These are phyloP conservation scores for Mortierella polycephala DNA, from an alignment of 371 early-diverging fungal genomes.

Conservation along the genomic window DNA sequence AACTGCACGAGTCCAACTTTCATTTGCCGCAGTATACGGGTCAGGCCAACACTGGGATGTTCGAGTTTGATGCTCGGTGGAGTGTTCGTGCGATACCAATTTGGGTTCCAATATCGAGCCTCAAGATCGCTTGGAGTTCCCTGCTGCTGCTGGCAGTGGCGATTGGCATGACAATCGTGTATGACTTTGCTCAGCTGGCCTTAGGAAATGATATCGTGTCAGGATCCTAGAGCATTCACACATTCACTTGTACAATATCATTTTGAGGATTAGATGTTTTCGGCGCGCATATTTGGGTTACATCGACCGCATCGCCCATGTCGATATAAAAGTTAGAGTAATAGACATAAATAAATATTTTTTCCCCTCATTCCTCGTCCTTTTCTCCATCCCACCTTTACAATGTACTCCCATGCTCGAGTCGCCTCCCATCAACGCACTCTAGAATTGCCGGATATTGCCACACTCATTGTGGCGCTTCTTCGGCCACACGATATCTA, in stretches of 20 bases:
- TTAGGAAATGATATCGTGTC: slow-evolving; percentile 18
- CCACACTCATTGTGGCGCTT: too few relatives aligned
- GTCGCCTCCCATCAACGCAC: too few relatives aligned
- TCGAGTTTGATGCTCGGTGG: slow-evolving; percentile 27
- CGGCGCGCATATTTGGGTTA: too few relatives aligned
- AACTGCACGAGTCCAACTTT: slow-evolving; percentile 14
- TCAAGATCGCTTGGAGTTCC: slow-evolving; percentile 39
- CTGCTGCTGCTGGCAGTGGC: slow-evolving; percentile 23
- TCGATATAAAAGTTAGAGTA: too few relatives aligned
- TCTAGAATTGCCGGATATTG: too few relatives aligned
- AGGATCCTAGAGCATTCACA: not conserved
- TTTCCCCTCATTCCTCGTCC: too few relatives aligned
- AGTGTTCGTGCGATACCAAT: slow-evolving; percentile 40
- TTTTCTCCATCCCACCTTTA: too few relatives aligned
- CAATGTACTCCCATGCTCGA: too few relatives aligned
- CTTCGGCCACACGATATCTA: too few relatives aligned
- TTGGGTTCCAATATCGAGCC: slow-evolving; percentile 39
- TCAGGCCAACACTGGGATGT: not conserved
- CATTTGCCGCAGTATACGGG: slow-evolving; percentile 17
- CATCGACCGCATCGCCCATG: too few relatives aligned
- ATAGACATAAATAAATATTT: too few relatives aligned
- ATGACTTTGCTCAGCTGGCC: slow-evolving; percentile 39
- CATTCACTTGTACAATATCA: not conserved
- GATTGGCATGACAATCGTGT: slow-evolving; percentile 35
- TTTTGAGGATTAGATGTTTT: too few relatives aligned